Conservation (phyloP, 306 rosid species). For the Sechiopsis laciniata region DNA sequence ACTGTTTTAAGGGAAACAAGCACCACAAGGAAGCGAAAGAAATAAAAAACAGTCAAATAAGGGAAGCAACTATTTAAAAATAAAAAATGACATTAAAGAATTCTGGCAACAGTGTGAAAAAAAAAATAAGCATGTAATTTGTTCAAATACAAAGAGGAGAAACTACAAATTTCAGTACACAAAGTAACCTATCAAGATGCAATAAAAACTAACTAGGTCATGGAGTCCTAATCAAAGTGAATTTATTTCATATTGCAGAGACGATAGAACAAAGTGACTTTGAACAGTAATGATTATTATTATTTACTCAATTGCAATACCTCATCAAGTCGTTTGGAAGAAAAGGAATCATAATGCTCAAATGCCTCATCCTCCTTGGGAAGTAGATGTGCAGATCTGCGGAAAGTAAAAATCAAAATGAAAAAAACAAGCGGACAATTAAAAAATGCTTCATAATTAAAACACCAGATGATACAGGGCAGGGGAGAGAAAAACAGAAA, state of each 20-base stretch:
- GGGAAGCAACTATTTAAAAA: not conserved
- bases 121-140: not conserved
- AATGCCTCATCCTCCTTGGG: constrained; percentile 84
- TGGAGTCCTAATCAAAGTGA: not conserved
- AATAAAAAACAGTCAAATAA: too few relatives aligned
- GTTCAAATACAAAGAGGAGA: not conserved
- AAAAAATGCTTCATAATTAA: not conserved
- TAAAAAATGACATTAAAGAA: not conserved
- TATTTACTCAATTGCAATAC: constrained; percentile 36
- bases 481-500: not conserved
- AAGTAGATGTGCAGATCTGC: constrained; percentile 75
- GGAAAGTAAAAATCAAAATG: not conserved
- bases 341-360: constrained; percentile 70
- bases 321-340: constrained; percentile 91
- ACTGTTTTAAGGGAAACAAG: too few relatives aligned
- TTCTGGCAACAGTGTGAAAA: not conserved
- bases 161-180: not conserved
- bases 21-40: too few relatives aligned
- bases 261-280: not conserved
- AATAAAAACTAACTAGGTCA: not conserved
- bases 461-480: not conserved
- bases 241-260: not conserved
- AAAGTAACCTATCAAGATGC: constrained; percentile 10
- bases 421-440: not conserved
- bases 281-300: not conserved